phyloP scores from a whole-genome alignment of 495 filamentous ascomycete genomes.

The Hypomontagnella submonticulosa region DNA sequence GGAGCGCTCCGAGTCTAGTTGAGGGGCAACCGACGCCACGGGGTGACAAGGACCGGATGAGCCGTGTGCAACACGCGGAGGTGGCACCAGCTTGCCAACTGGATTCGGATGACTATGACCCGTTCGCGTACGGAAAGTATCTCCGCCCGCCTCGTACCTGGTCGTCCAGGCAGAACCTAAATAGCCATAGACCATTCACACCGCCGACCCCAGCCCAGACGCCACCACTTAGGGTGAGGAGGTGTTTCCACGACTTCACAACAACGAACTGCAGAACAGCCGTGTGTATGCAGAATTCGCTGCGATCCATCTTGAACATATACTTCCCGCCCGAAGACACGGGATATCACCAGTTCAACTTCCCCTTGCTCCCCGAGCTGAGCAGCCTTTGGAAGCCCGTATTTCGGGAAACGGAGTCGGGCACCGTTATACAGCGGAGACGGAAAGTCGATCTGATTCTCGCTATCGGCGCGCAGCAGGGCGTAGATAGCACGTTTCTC shows the following conservation, averaged over 20 bases:
- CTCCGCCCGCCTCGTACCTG: constrained; percentile 9
- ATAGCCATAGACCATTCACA: constrained; percentile 27
- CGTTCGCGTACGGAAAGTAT: constrained; percentile 42
- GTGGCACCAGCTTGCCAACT: constrained; percentile 15
- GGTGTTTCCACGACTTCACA: constrained; percentile 50
- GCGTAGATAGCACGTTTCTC: constrained; percentile 51
- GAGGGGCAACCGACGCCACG: not conserved
- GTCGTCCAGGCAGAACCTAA: constrained; percentile 17
- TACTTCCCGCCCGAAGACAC: constrained; percentile 51
- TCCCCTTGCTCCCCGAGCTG: constrained; percentile 50
- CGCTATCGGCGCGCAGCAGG: constrained; percentile 55
- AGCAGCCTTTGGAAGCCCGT: constrained; percentile 56
- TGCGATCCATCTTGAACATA: constrained; percentile 53
- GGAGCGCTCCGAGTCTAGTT: constrained; percentile 20
- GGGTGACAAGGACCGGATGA: constrained; percentile 8
- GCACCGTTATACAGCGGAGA: constrained; percentile 27
- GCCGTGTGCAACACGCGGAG: constrained; percentile 21
- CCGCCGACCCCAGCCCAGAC: constrained; percentile 46
- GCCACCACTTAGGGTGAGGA: constrained; percentile 20
- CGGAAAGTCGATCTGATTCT: constrained; percentile 57
- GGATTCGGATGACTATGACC: constrained; percentile 48
- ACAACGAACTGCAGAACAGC: constrained; percentile 50
- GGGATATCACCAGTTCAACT: constrained; percentile 52
- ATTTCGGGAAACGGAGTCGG: constrained; percentile 46
- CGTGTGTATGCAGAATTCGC: constrained; percentile 54